Evolutionary conservation across 192 early-diverging fungal species (phyloP).

Genomic region (Spizellomyces sp.): DNA sequence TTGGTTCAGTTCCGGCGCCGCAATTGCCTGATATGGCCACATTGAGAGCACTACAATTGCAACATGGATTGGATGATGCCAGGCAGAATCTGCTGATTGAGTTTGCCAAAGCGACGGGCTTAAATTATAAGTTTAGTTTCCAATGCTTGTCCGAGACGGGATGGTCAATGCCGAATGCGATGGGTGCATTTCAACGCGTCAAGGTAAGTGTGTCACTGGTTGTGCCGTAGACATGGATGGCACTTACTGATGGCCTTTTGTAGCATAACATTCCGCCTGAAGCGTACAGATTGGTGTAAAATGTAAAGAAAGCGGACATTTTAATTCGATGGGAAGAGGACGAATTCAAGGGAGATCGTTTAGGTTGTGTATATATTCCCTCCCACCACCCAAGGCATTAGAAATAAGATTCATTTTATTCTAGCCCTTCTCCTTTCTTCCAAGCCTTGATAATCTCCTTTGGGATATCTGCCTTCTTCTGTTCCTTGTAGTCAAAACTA

Average conservation of each 20-base stretch:
- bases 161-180: slow-evolving; percentile 33
- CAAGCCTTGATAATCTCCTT: slow-evolving; percentile 25
- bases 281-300: slow-evolving; percentile 13
- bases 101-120: slow-evolving; percentile 35
- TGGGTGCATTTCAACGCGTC: slow-evolving; percentile 34
- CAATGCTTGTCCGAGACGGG: slow-evolving; percentile 42
- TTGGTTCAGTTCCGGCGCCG: slow-evolving; percentile 4
- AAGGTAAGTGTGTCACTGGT: slow-evolving; percentile 20
- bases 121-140: slow-evolving; percentile 40
- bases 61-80: slow-evolving; percentile 33
- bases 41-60: slow-evolving; percentile 22
- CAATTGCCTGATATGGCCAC: slow-evolving; percentile 21
- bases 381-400: no score
- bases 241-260: not conserved
- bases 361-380: no score
- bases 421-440: slow-evolving; percentile 19
- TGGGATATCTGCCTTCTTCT: slow-evolving; percentile 42
- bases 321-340: no score
- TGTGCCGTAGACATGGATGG: not conserved
- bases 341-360: no score
- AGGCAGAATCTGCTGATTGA: slow-evolving; percentile 29
- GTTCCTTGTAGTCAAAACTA: slow-evolving; percentile 39
- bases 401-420: not conserved
- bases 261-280: slow-evolving; percentile 21
- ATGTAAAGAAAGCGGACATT: not conserved